A percentile compares a stretch with the other conserved stretches of the same genome.
Conservation (phyloP, 371 early-diverging fungal genomes). For the Syncephalis fuscata region DNA sequence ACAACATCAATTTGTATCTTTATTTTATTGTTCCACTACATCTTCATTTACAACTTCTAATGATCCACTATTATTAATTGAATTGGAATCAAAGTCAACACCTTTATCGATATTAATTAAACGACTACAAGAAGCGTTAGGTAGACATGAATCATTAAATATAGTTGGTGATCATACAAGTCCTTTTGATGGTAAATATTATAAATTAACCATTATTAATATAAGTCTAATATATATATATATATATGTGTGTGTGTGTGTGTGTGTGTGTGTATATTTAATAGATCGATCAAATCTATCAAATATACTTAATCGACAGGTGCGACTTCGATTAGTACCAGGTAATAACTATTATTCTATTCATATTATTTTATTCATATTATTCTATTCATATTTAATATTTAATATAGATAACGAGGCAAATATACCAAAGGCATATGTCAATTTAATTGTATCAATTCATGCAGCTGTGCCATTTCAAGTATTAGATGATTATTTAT, state of each 20-base stretch:
- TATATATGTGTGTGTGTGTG: neutral
- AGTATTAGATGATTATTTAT: slow-evolving; percentile 59
- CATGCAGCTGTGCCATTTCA: slow-evolving; percentile 74
- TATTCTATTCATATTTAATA: too few relatives aligned
- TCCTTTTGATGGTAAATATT: slow-evolving; percentile 6
- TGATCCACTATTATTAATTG: too few relatives aligned
- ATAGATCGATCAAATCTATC: neutral
- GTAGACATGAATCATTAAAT: slow-evolving; percentile 52
- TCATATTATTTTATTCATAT: too few relatives aligned
- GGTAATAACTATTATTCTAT: neutral
- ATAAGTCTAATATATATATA: too few relatives aligned
- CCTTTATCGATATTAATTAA: slow-evolving; percentile 26
- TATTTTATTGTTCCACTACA: too few relatives aligned
- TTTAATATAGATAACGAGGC: slow-evolving; percentile 22
- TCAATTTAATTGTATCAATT: slow-evolving; percentile 49
- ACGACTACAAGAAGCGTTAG: slow-evolving; percentile 58
- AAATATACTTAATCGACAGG: neutral
- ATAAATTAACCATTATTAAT: too few relatives aligned
- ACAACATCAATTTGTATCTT: too few relatives aligned
- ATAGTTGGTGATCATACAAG: slow-evolving; percentile 25
- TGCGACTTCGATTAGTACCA: neutral
- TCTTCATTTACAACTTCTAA: too few relatives aligned
- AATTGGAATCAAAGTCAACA: neutral
- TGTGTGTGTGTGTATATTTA: neutral
- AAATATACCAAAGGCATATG: slow-evolving; percentile 31